Evolutionary conservation across 2,329 filamentous ascomycete species (phyloP), one percentile per base, ranked within the genome.

Genomic region (Didymella exigua): DNA sequence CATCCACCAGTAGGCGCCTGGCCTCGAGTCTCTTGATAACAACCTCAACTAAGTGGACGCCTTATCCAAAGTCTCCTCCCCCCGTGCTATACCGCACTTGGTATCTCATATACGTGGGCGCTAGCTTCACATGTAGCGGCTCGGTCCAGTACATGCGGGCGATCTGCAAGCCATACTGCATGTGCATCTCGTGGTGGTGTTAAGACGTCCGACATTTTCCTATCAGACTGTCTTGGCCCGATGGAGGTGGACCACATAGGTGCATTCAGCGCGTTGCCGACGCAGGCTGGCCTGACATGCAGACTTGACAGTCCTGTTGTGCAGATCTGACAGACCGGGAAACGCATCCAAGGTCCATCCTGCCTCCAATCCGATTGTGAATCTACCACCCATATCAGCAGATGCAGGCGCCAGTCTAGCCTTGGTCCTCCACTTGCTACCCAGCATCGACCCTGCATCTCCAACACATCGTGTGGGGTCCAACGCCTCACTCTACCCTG

Each of bases 141-240:
- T 49, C 46, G 33, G 45, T 41, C 41, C 52, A 49, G 46, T 45
- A 36, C 40, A 36, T 34, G 16, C 49, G 38, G 40, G 41, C 27
- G 51, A 54, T 54, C 45, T 45, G 51, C 45, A 49, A 45, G 51
- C 51, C 45, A 45, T 38, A 26, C 26, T 31, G 30, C 50, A 43
- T 31, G 8, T 23, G n/a, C 44, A 33, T 48, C 37, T 42, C 18
- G n/a, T 54, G 38, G 38, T 48, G 50, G 44, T 54, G 40, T 54
- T 27, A 21, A 27, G 26, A 40, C 13, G 23, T 42, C n/a, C 36
- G 37, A 23, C 29, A 18, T 46, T 4, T 36, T 3, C 47, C 46
- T 55, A 49, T 47, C 42, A 42, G 5, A 50, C 11, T 5, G 18
- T 43, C 30, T 50, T 29, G 29, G 18, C 30, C 47, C 18, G 24